phyloP scores from a whole-genome alignment of 805 yeast genomes.

The Hanseniaspora clermontiae region DNA sequence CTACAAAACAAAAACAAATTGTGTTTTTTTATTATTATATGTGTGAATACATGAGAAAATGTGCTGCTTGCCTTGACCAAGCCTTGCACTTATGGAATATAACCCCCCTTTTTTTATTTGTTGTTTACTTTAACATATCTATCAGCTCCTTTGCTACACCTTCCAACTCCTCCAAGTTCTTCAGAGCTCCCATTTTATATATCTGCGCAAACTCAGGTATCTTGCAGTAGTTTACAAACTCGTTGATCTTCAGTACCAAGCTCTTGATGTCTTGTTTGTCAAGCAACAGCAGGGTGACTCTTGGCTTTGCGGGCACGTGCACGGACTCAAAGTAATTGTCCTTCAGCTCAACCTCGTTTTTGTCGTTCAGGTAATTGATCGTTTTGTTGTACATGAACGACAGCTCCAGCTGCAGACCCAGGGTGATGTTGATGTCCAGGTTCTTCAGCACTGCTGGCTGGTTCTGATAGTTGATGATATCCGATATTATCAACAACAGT shows the following conservation, averaged over 20 bases:
- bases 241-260: not conserved
- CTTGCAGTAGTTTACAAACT: not conserved
- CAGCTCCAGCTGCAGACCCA: not conserved
- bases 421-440: not conserved
- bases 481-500: constrained; percentile 1
- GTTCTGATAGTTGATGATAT: constrained; percentile 3
- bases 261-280: not conserved
- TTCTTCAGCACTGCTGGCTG: not conserved
- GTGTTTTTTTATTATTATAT: too few species aligned
- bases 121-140: not conserved
- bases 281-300: not conserved
- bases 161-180: not conserved
- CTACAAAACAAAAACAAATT: not conserved
- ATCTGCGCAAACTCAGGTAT: constrained; percentile 6
- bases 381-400: constrained; percentile 2
- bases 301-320: not conserved
- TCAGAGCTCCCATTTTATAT: not conserved
- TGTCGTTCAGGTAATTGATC: not conserved
- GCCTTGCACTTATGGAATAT: too few species aligned
- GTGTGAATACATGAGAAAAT: too few species aligned
- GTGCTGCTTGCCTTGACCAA: too few species aligned
- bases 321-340: not conserved
- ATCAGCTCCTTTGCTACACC: not conserved
- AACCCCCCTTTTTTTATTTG: too few species aligned
- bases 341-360: not conserved